Evolutionary conservation across 2,329 filamentous ascomycete genomes (phyloP).

Genomic region (Penicillium verrucosum): DNA sequence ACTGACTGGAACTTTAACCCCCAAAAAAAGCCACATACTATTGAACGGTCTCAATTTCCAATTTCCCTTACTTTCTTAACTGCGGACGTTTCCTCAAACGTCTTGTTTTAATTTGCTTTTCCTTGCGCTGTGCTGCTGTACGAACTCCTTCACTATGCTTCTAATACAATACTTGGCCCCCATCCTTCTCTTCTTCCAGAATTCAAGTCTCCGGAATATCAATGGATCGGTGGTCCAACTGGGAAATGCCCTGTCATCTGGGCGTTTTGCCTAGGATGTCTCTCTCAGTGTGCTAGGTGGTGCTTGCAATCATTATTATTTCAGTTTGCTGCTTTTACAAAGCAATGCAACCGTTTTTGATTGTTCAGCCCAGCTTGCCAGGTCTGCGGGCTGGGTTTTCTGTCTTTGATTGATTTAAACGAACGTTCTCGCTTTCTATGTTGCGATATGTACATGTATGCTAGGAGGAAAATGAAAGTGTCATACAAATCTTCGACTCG

Average conservation of each 20-base stretch:
- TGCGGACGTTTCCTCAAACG: constrained; percentile 12
- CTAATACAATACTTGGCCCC: constrained; percentile 20
- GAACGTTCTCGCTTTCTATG: not conserved
- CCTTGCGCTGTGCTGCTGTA: constrained; percentile 20
- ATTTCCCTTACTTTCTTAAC: constrained; percentile 11
- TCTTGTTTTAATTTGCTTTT: constrained; percentile 19
- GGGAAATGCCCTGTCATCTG: not conserved
- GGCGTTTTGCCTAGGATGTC: not conserved
- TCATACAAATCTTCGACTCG: not conserved
- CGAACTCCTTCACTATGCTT: constrained; percentile 22
- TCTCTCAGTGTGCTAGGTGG: not conserved
- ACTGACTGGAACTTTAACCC: constrained; percentile 28
- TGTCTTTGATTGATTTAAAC: not conserved
- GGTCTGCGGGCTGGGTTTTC: not conserved
- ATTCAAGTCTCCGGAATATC: constrained; percentile 6
- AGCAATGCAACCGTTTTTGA: not conserved
- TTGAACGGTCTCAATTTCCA: constrained; percentile 19
- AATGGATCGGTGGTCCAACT: constrained; percentile 1
- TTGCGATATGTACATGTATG: not conserved
- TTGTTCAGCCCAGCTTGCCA: not conserved
- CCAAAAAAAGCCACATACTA: constrained; percentile 19
- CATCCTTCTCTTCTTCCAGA: constrained; percentile 8
- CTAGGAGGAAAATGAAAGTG: not conserved
- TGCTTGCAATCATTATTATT: not conserved
- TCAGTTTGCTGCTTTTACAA: not conserved